These are phyloP conservation scores for Cetradonia linearis DNA, from an alignment of 495 filamentous ascomycete species.

Conservation along the genomic window DNA sequence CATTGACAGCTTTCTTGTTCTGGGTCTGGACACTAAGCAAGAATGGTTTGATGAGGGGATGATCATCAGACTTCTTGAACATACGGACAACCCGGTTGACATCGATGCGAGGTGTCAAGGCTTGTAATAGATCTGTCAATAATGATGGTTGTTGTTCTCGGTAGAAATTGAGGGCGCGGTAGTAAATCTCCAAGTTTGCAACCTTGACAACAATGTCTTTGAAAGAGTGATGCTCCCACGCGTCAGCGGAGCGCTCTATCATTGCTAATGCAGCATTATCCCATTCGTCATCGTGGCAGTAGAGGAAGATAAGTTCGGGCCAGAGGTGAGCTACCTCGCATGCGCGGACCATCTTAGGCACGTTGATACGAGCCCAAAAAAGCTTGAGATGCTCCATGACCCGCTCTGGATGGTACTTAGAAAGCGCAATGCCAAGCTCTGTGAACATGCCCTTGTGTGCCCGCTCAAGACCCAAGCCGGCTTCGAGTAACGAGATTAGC, in stretches of 20 bases:
- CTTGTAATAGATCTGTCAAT: slow-evolving; percentile 89
- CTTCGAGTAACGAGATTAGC: slow-evolving; percentile 87
- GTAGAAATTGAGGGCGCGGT: slow-evolving; percentile 96
- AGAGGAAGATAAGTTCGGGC: slow-evolving; percentile 97
- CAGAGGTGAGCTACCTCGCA: slow-evolving; percentile 94
- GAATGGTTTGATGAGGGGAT: slow-evolving; percentile 98
- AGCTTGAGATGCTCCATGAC: slow-evolving; percentile 98
- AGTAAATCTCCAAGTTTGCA: slow-evolving; percentile 97
- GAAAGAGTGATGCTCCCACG: slow-evolving; percentile 99
- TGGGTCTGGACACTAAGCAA: slow-evolving; percentile 90
- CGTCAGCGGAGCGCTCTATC: slow-evolving; percentile 97
- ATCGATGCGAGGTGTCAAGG: slow-evolving; percentile 83
- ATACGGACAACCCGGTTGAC: slow-evolving; percentile 97
- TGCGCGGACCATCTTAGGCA: slow-evolving; percentile 92
- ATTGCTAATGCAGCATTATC: slow-evolving; percentile 97
- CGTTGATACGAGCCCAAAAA: slow-evolving; percentile 98
- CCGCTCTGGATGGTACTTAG: slow-evolving; percentile 92
- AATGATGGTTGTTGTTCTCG: slow-evolving; percentile 92
- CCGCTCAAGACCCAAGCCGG: slow-evolving; percentile 88
- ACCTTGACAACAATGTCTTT: slow-evolving; percentile 99
- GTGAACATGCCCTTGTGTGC: slow-evolving; percentile 96
- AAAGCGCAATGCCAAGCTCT: slow-evolving; percentile 84
- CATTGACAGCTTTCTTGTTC: slow-evolving; percentile 97
- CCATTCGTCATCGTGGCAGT: slow-evolving; percentile 98
- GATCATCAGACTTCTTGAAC: slow-evolving; percentile 97